These are phyloP conservation scores for Salix exigua DNA, from an alignment of 345 rosid genomes.

Conservation along the genomic window DNA sequence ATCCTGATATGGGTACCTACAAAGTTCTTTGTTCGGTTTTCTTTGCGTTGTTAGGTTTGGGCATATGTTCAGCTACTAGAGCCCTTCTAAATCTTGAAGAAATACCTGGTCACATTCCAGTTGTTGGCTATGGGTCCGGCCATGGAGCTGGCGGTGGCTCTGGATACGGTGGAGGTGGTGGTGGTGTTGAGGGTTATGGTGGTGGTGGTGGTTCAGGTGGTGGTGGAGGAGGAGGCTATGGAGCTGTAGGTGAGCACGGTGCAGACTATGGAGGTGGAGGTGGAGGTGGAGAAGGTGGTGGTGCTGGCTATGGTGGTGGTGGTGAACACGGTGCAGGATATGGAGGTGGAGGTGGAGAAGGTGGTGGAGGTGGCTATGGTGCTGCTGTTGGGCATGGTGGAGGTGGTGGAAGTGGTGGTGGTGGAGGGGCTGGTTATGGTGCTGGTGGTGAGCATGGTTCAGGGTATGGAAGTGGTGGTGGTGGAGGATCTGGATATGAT, in stretches of 20 bases:
- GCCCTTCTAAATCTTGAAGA: constrained; percentile 33
- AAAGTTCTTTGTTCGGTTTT: constrained; percentile 19
- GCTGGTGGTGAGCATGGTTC: constrained; percentile 15
- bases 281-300: constrained; percentile 19
- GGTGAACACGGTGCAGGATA: background rate
- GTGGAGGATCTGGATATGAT: constrained; percentile 27
- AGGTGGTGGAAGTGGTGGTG: constrained; percentile 6
- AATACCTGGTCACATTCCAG: constrained; percentile 11
- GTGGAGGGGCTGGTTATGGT: constrained; percentile 17
- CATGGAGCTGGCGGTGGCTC: constrained; percentile 18
- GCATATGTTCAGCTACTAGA: constrained; percentile 38
- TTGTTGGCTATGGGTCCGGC: constrained; percentile 12
- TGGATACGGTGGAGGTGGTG: constrained; percentile 14
- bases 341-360: constrained; percentile 20
- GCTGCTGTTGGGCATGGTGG: constrained; percentile 24
- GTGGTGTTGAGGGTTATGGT: constrained; percentile 19
- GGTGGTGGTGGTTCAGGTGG: constrained; percentile 12
- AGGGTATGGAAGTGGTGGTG: constrained; percentile 19
- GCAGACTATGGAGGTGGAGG: constrained; percentile 31
- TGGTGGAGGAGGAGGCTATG: constrained; percentile 9
- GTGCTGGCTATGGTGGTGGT: constrained; percentile 9
- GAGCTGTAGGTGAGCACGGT: constrained; percentile 23
- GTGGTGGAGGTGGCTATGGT: constrained; percentile 21
- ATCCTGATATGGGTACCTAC: constrained; percentile 23
- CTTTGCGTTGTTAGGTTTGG: constrained; percentile 33